Conservation (phyloP, 148 eudicot genomes). For the Rhododendron ferrugineum region DNA sequence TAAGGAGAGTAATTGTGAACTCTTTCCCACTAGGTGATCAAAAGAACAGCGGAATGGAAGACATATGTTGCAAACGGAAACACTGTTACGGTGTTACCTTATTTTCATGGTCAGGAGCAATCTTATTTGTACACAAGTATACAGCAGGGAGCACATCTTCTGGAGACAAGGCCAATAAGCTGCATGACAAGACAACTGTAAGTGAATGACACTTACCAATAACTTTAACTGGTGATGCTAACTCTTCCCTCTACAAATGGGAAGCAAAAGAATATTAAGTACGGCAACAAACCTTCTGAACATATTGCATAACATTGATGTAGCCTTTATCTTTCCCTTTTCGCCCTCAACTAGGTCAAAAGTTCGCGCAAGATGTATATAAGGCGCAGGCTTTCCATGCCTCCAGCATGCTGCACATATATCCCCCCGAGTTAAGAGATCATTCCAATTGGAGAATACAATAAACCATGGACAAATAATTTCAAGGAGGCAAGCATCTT, state of each 20-base stretch:
- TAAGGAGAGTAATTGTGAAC: not conserved
- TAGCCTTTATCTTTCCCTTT: constrained; percentile 90
- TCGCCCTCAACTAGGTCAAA: constrained; percentile 85
- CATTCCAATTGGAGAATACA: constrained; percentile 3
- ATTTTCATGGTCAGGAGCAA: constrained; percentile 96
- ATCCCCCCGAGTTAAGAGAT: constrained; percentile 14
- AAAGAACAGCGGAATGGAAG: not conserved
- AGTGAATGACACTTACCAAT: not conserved
- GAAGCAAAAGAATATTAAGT: not conserved
- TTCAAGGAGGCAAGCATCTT: not conserved
- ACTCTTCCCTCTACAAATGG: not conserved
- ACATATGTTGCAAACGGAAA: not conserved
- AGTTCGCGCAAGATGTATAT: constrained; percentile 80
- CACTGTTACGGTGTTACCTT: constrained; percentile 39
- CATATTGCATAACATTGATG: constrained; percentile 94
- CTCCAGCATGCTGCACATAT: constrained; percentile 87
- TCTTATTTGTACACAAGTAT: constrained; percentile 92
- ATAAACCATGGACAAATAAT: constrained; percentile 1
- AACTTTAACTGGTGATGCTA: not conserved
- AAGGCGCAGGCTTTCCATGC: constrained; percentile 82
- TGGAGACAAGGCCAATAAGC: constrained; percentile 82
- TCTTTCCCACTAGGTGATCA: not conserved
- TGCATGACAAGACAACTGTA: constrained; percentile 24
- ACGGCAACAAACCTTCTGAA: constrained; percentile 69
- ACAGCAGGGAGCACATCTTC: constrained; percentile 92